These are phyloP conservation scores for Beauveria scarabaeidicola DNA, from an alignment of 2,329 filamentous ascomycete species.

Conservation along the genomic window DNA sequence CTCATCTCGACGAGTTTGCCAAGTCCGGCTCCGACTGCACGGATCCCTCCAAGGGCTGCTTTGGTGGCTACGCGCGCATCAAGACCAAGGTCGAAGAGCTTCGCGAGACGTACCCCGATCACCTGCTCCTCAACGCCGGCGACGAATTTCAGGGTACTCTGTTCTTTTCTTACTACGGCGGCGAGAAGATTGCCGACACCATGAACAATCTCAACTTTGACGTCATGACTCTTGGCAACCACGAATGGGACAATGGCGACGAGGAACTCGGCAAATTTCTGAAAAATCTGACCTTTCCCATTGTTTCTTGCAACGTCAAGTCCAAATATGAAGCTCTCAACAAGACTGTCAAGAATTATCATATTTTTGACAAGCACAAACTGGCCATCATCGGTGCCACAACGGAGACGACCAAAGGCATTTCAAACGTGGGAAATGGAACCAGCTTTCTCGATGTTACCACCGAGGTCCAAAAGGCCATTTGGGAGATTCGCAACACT, in stretches of 20 bases:
- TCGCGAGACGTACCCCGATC: slow-evolving; percentile 49
- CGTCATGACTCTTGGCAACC: slow-evolving; percentile 60
- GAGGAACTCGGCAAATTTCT: slow-evolving; percentile 54
- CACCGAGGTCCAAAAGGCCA: slow-evolving; percentile 49
- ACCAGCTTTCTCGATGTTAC: slow-evolving; percentile 53
- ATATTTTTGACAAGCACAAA: slow-evolving; percentile 52
- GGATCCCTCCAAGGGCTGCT: slow-evolving; percentile 47
- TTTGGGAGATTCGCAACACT: slow-evolving; percentile 52
- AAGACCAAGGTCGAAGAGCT: slow-evolving; percentile 51
- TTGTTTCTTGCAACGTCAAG: slow-evolving; percentile 54
- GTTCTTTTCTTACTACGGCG: slow-evolving; percentile 58
- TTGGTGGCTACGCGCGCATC: slow-evolving; percentile 56
- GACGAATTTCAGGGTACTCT: slow-evolving; percentile 63
- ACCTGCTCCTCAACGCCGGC: slow-evolving; percentile 56
- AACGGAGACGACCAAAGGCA: slow-evolving; percentile 48
- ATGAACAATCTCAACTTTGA: slow-evolving; percentile 59
- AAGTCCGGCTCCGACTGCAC: slow-evolving; percentile 55
- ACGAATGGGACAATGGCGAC: slow-evolving; percentile 59
- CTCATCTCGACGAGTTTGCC: slow-evolving; percentile 56
- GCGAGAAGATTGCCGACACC: slow-evolving; percentile 59
- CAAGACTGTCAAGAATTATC: slow-evolving; percentile 55
- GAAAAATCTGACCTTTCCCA: slow-evolving; percentile 54
- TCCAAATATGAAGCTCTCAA: slow-evolving; percentile 53
- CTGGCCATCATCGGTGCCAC: slow-evolving; percentile 58
- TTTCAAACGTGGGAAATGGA: slow-evolving; percentile 48